These are phyloP conservation scores for Aphanomyces stellatus DNA, from an alignment of 352 stramenopile genomes.

Conservation along the genomic window DNA sequence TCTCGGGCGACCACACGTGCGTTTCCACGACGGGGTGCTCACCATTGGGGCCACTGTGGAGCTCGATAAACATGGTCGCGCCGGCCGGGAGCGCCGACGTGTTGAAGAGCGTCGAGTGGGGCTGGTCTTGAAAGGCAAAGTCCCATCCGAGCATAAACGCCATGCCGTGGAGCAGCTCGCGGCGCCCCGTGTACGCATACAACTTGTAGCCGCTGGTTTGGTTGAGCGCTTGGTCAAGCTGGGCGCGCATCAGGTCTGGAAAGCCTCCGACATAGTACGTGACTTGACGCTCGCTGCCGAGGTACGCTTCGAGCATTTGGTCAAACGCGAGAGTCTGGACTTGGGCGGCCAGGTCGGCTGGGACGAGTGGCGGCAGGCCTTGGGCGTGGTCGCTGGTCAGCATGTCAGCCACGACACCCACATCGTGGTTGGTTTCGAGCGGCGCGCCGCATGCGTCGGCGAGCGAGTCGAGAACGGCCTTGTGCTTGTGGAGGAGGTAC, in stretches of 20 bases:
- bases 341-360: constrained; percentile 33
- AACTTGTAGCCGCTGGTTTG: constrained; percentile 40
- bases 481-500: constrained; percentile 48
- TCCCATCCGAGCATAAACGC: constrained; percentile 68
- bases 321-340: constrained; percentile 65
- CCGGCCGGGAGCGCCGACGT: constrained; percentile 55
- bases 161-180: constrained; percentile 62
- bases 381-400: constrained; percentile 65
- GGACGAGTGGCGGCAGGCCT: constrained; percentile 43
- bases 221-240: constrained; percentile 32
- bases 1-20: constrained; percentile 67
- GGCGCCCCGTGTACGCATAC: constrained; percentile 74
- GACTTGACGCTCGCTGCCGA: constrained; percentile 61
- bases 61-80: constrained; percentile 77
- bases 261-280: constrained; percentile 81
- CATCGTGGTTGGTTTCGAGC: constrained; percentile 31
- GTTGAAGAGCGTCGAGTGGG: constrained; percentile 42
- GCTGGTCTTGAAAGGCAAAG: constrained; percentile 35
- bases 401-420: constrained; percentile 53
- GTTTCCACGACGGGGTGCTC: constrained; percentile 51
- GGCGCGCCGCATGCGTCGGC: constrained; percentile 35
- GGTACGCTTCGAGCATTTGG: constrained; percentile 80
- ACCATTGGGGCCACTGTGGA: constrained; percentile 39
- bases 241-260: constrained; percentile 48
- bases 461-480: constrained; percentile 39